Evolutionary conservation across 441 rosid genomes (phyloP), one percentile per base, ranked within the genome.

Genomic region (Erysimum cheiri): DNA sequence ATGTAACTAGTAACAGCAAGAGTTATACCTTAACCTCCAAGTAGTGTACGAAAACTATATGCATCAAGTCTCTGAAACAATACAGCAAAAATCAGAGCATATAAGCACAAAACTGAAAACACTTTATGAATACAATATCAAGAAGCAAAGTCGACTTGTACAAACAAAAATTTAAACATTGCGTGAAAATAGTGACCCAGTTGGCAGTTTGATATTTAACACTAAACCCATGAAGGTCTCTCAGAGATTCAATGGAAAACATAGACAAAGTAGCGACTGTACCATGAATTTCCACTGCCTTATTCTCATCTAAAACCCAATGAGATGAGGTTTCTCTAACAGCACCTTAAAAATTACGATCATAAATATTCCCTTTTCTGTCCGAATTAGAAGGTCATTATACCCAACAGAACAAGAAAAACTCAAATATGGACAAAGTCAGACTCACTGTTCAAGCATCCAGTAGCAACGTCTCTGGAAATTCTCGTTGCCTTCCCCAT

Each of bases 401-500:
- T 60, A 46, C 43, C 3, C 37, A 60, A 35, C 39, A 59, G 63
- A 64, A 50, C 8, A 53, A 64, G 10, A 15, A 54, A 60, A 29
- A 33, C 53, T 50, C 49, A 33, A 54, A 31, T 39, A 19, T 57
- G 29, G 35, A 53, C 46, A 65, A 56, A 52, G 41, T 74, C 71
- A 69, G 65, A 85, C 97, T 87, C 77, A 95, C 99, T 82, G 79
- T 74, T 95, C 93, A 79, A 95, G 99, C 97, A 88, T 82, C 98
- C 98, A 95, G 72, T 95, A 95, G 71, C 96, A 83, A 64, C 99
- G 97, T 65, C 99, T 88, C 78, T 92, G 98, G 79, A 95, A 95
- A 76, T 75, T 90, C 71, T 87, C 96, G 62, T 88, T 87, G 13
- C 85, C 94, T 87, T 95, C 94, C 47, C 99, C 99, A 68, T 95